Percentiles rank a stretch among this genome's conserved stretches.
phyloP scores from a whole-genome alignment of 2,329 filamentous ascomycete genomes.

The Aspergillus tamarii region DNA sequence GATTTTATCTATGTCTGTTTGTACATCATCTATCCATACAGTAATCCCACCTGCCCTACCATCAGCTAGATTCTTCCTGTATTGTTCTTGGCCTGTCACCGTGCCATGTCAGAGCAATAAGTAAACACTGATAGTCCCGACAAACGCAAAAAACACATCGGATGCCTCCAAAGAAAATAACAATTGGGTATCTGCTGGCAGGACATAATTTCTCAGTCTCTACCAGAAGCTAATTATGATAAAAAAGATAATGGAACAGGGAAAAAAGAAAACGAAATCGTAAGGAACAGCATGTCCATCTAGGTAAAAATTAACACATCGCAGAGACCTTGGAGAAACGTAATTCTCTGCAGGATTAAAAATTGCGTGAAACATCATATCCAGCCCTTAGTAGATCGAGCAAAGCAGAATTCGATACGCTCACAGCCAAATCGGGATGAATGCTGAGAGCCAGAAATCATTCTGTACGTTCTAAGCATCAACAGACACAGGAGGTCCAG shows the following conservation, averaged over 20 bases:
- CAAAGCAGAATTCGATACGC: background rate
- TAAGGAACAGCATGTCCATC: conserved; percentile 11
- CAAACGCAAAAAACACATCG: conserved; percentile 10
- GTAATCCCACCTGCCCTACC: background rate
- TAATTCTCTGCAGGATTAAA: background rate
- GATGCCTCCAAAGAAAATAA: conserved; percentile 13
- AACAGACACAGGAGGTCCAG: conserved; percentile 35
- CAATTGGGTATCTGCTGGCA: conserved; percentile 41
- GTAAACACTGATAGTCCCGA: background rate
- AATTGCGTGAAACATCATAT: conserved; percentile 1
- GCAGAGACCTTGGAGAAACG: conserved; percentile 16
- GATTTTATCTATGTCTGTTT: background rate
- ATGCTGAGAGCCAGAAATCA: background rate
- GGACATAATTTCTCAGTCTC: conserved; percentile 18
- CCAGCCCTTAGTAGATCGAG: background rate
- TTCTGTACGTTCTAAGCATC: conserved; percentile 30
- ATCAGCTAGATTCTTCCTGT: background rate
- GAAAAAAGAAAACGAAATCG: conserved; percentile 4
- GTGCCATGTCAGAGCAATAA: background rate
- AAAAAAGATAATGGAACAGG: background rate
- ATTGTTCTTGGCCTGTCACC: background rate
- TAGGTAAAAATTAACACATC: conserved; percentile 21
- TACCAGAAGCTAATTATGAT: conserved; percentile 21
- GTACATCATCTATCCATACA: background rate
- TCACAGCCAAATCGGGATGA: conserved; percentile 6